Evolutionary conservation across 306 rosid genomes (phyloP).

Genomic region (Acacia confusa): DNA sequence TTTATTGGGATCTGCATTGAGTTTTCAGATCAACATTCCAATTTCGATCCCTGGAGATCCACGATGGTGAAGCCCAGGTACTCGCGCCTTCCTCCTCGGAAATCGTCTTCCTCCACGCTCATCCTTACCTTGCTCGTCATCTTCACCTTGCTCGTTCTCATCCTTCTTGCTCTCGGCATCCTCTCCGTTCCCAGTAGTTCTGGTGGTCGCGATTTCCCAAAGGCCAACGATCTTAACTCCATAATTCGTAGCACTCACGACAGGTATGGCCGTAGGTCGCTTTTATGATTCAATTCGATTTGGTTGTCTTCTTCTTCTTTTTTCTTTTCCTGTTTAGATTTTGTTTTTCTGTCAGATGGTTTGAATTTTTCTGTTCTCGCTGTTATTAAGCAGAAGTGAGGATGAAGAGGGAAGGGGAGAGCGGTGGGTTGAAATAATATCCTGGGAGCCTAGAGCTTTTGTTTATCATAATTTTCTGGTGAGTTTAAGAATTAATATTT

Average conservation of each 20-base stretch:
- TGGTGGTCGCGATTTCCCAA: constrained; percentile 40
- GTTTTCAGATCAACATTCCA: background rate
- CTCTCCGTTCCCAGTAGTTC: constrained; percentile 78
- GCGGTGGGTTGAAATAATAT: constrained; percentile 74
- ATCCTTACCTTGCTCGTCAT: constrained; percentile 60
- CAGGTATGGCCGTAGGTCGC: constrained; percentile 30
- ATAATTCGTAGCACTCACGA: constrained; percentile 52
- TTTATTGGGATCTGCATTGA: constrained; percentile 17
- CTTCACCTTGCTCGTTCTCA: constrained; percentile 77
- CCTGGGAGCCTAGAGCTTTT: constrained; percentile 96
- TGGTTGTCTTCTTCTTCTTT: background rate
- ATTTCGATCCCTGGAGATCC: constrained; percentile 9
- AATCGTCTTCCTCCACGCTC: constrained; percentile 53
- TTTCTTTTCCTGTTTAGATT: background rate
- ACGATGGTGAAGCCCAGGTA: constrained; percentile 72
- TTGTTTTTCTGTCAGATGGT: background rate
- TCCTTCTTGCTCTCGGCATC: constrained; percentile 87
- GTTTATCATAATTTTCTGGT: constrained; percentile 90
- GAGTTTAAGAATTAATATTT: background rate
- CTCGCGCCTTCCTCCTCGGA: constrained; percentile 64
- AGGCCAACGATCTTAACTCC: constrained; percentile 86
- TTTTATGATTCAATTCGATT: background rate
- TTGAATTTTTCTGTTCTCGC: constrained; percentile 16
- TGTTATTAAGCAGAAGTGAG: constrained; percentile 27
- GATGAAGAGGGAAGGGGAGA: constrained; percentile 57